phyloP scores from a whole-genome alignment of 306 rosid species.

The Alnus glutinosa region DNA sequence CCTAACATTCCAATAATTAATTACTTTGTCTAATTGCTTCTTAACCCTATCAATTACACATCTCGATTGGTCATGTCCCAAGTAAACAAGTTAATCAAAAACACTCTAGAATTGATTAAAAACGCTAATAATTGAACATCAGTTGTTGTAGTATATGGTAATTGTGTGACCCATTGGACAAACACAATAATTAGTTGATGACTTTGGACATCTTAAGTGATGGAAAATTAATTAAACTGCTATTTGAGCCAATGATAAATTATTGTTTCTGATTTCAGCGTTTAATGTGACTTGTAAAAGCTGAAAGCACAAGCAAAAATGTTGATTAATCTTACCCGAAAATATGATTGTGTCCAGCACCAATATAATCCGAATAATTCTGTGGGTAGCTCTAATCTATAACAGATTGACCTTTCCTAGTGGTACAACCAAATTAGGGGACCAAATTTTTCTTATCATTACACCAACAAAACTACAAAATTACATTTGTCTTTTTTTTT shows the following conservation, averaged over 20 bases:
- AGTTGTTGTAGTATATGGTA: too few species aligned
- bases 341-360: background rate
- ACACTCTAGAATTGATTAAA: too few species aligned
- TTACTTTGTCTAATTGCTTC: background rate
- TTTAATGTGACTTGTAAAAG: background rate
- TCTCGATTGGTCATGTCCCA: background rate
- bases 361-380: background rate
- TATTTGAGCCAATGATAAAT: too few species aligned
- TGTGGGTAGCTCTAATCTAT: background rate
- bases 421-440: slow-evolving; percentile 12
- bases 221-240: too few species aligned
- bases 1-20: background rate
- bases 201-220: too few species aligned
- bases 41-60: background rate
- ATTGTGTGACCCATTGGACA: too few species aligned
- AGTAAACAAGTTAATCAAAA: too few species aligned
- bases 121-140: too few species aligned
- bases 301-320: background rate
- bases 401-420: slow-evolving; percentile 8
- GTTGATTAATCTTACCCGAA: background rate
- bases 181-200: too few species aligned
- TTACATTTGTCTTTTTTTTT: background rate
- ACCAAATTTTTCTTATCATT: slow-evolving; percentile 7
- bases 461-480: slow-evolving; percentile 11
- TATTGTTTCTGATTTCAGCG: too few species aligned